phyloP scores from a whole-genome alignment of 129 eudicot genomes.

The Apium graveolens region DNA sequence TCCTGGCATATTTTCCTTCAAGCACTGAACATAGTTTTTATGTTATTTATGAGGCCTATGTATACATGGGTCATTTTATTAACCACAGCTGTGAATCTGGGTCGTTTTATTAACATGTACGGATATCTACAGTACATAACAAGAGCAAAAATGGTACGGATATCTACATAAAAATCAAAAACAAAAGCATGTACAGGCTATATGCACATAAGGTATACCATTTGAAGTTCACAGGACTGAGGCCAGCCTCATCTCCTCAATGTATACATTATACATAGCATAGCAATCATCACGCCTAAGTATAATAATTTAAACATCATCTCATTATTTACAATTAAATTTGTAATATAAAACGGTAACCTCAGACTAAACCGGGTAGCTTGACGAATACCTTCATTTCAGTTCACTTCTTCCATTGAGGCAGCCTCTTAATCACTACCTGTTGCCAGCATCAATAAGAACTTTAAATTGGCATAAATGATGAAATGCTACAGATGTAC shows the following conservation, averaged over 20 bases:
- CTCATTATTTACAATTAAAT: background rate
- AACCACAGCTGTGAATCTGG: too few relatives aligned
- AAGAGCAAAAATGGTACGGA: too few relatives aligned
- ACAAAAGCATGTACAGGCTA: too few relatives aligned
- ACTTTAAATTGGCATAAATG: background rate
- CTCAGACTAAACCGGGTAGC: background rate
- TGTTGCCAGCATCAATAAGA: constrained; percentile 11
- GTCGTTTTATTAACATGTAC: too few relatives aligned
- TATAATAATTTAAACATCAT: background rate
- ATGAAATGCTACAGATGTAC: background rate
- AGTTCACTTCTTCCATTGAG: constrained; percentile 62
- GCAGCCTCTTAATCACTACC: constrained; percentile 71
- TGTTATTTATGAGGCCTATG: too few relatives aligned
- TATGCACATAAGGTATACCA: too few relatives aligned
- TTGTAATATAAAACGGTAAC: background rate
- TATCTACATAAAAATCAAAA: too few relatives aligned
- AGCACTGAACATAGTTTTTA: too few relatives aligned
- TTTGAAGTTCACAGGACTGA: background rate
- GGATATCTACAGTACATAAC: too few relatives aligned
- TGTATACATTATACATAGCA: too few relatives aligned
- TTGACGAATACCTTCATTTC: background rate
- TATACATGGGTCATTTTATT: too few relatives aligned
- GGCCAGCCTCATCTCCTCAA: background rate
- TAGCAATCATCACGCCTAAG: background rate
- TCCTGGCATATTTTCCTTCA: too few relatives aligned